A percentile compares a stretch with the other conserved stretches of the same genome.
Evolutionary conservation across 2,329 filamentous ascomycete genomes (phyloP).

Genomic region (Scopulariopsis brevicaulis): DNA sequence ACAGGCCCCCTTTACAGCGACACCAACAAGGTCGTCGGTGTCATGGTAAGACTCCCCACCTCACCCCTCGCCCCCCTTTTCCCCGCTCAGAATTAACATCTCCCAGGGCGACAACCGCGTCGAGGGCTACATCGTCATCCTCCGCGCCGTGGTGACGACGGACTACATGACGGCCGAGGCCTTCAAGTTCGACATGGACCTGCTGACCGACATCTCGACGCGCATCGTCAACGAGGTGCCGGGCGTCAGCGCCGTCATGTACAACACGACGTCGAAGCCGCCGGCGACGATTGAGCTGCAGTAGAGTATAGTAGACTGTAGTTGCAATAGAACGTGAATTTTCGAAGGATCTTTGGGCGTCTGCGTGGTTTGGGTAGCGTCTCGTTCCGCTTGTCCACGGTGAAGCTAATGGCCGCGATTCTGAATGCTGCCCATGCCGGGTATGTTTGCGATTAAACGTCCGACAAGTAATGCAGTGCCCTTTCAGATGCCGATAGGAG

Average conservation of each 20-base stretch:
- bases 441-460: too few species aligned
- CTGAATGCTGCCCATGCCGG: too few species aligned
- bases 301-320: slow-evolving; percentile 20
- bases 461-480: too few species aligned
- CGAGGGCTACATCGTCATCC: slow-evolving; percentile 23
- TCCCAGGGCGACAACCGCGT: slow-evolving; percentile 52
- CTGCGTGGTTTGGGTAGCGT: too few species aligned
- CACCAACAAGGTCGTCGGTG: slow-evolving; percentile 8
- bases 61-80: background rate
- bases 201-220: slow-evolving; percentile 53
- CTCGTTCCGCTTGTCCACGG: too few species aligned
- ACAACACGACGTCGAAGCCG: slow-evolving; percentile 53
- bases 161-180: slow-evolving; percentile 62
- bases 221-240: slow-evolving; percentile 59
- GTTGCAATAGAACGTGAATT: background rate
- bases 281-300: slow-evolving; percentile 68
- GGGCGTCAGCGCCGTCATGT: slow-evolving; percentile 59
- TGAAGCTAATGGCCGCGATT: too few species aligned
- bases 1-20: background rate
- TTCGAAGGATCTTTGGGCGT: background rate
- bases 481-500: too few species aligned
- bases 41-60: slow-evolving; percentile 6
- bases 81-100: slow-evolving; percentile 26
- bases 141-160: slow-evolving; percentile 30
- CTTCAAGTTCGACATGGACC: slow-evolving; percentile 52